These are phyloP conservation scores for Novymonas esmeraldas DNA, from an alignment of 208 protist genomes.

Conservation along the genomic window DNA sequence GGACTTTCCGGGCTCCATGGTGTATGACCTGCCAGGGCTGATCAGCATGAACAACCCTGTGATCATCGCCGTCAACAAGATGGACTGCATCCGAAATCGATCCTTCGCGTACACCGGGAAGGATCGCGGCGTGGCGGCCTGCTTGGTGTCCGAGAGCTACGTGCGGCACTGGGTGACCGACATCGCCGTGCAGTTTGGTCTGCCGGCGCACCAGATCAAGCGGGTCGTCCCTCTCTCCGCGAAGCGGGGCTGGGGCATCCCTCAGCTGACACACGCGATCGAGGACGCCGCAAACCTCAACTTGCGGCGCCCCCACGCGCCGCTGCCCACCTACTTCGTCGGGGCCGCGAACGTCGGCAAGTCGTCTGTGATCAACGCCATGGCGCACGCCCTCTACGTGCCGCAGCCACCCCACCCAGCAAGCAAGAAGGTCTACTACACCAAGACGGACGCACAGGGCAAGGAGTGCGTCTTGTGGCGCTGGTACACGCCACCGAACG, in stretches of 20 bases:
- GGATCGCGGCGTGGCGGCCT: slow-evolving; percentile 70
- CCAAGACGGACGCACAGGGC: slow-evolving; percentile 56
- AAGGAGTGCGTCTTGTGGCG: slow-evolving; percentile 83
- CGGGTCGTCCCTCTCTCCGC: slow-evolving; percentile 84
- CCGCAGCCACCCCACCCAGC: slow-evolving; percentile 87
- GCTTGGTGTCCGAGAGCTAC: slow-evolving; percentile 75
- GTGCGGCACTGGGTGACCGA: slow-evolving; percentile 80
- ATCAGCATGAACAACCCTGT: slow-evolving; percentile 94
- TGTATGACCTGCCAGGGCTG: slow-evolving; percentile 87
- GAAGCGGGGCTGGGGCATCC: slow-evolving; percentile 90
- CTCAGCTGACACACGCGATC: slow-evolving; percentile 67
- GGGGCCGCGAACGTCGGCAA: slow-evolving; percentile 91
- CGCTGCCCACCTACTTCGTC: slow-evolving; percentile 89
- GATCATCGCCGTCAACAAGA: slow-evolving; percentile 92
- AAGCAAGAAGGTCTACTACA: slow-evolving; percentile 91
- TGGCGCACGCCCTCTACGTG: slow-evolving; percentile 87
- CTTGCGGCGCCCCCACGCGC: slow-evolving; percentile 65
- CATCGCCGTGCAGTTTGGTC: slow-evolving; percentile 80
- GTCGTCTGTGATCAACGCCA: slow-evolving; percentile 93
- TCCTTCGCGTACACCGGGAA: slow-evolving; percentile 82
- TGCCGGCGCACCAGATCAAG: slow-evolving; percentile 78
- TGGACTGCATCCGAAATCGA: slow-evolving; percentile 89
- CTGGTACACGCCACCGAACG: slow-evolving; percentile 90
- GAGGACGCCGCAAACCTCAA: slow-evolving; percentile 86
- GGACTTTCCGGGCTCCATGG: slow-evolving; percentile 91